Evolutionary conservation across 352 stramenopile species (phyloP), one percentile per base, ranked within the genome.

Genomic region (Thalassiosira livingstoniorum): DNA sequence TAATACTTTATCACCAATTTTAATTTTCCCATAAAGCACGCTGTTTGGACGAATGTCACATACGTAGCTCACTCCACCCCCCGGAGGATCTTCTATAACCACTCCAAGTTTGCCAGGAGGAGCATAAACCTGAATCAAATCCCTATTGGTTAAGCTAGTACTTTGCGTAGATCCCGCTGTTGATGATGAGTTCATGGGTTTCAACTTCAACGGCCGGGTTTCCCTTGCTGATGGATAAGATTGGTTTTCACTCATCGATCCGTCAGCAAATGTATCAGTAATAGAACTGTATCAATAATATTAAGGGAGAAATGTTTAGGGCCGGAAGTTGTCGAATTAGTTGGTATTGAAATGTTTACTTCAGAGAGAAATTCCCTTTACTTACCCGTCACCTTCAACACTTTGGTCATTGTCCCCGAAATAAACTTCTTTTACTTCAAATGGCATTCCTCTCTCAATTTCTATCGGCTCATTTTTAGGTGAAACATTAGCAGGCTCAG

Each of bases 81-180:
- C 18, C 32, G 64, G 32, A 13, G 63, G 23, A 68, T 32, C 67
- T 34, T 77, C 67, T 29, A 80, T 53, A 23, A 82, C 51, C 10
- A 86, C 79, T 29, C 79, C 79, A 58, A 86, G 79, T 72, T 80
- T 85, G 32, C 78, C 79, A 39, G 79, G 27, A 25, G 79, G 79
- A 23, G 79, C 79, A 62, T 78, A 37, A 3, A 86, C 69, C 37
- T 85, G 21, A 42, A 75, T 2, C 10, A 47, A n/a, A 54, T 37
- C 47, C 58, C 0, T 58, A 57, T 51, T 63, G 35, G 5, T 18
- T 10, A 39, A 43, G 23, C 42, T 18, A 10, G 18, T 18, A 51
- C 18, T 10, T 51, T 51, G 42, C 10, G 18, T 51, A 18, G 10
- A 51, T 18, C 10, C 42, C 42, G 42, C 10, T 51, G 18, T 18